A percentile compares a stretch with the other conserved stretches of the same genome.
phyloP scores from a whole-genome alignment of 1,139 yeast genomes.

The Candida albicans region DNA sequence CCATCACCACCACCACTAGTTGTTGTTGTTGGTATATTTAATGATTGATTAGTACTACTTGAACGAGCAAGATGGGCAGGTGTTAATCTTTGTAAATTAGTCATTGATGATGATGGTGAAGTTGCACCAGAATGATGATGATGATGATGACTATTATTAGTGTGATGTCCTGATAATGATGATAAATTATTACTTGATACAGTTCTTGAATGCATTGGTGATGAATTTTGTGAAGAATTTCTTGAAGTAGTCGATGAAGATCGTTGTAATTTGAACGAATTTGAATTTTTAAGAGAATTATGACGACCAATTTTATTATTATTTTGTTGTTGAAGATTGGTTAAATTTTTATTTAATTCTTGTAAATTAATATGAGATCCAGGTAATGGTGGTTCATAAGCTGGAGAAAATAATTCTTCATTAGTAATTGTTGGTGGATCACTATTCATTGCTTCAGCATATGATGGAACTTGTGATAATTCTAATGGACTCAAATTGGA shows the following conservation, averaged over 20 bases:
- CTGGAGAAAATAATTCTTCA: constrained; percentile 49
- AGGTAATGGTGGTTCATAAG: constrained; percentile 57
- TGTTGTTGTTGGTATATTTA: neutral
- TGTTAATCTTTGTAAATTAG: neutral
- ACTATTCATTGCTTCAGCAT: constrained; percentile 64
- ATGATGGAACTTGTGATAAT: constrained; percentile 77
- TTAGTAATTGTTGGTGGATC: constrained; percentile 47
- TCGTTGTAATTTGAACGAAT: constrained; percentile 16
- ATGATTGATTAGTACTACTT: too few species aligned
- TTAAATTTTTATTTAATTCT: constrained; percentile 22
- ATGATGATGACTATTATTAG: constrained; percentile 8
- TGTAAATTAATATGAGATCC: constrained; percentile 38
- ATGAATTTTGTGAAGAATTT: constrained; percentile 23
- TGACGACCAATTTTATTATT: too few species aligned
- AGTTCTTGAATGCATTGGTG: constrained; percentile 32
- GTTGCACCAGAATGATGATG: too few species aligned
- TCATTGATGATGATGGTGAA: too few species aligned
- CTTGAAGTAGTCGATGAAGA: constrained; percentile 16
- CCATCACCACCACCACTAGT: neutral
- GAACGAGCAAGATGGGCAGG: too few species aligned
- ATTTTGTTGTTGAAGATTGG: constrained; percentile 10
- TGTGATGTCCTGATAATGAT: constrained; percentile 4
- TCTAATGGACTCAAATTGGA: constrained; percentile 13
- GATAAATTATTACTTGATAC: constrained; percentile 26
- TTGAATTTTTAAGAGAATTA: constrained; percentile 18